Evolutionary conservation across 495 filamentous ascomycete genomes (phyloP), one percentile per base, ranked within the genome.

Genomic region (Podospora appendiculata): DNA sequence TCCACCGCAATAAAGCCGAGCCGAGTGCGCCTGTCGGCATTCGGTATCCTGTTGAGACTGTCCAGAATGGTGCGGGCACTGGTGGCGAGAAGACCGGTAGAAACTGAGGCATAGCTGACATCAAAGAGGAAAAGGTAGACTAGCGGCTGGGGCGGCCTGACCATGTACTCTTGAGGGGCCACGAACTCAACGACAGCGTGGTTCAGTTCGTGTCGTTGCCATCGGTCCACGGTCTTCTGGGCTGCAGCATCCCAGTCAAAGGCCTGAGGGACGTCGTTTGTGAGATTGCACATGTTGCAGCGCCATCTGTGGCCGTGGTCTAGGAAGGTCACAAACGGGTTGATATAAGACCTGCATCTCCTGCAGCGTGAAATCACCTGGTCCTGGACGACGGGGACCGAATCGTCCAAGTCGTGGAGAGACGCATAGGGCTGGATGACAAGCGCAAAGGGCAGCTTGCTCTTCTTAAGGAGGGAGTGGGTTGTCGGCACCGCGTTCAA

Each of bases 231-330:
- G 25, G 82, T 85, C 77, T 92, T 90, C 67, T 96, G 91, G 46
- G 88, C 72, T 12, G 89, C 83, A 38, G 87, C 82, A 70, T 98
- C 94, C 93, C 93, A 98, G 68, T 98, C 93, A 56, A 97, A 98
- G 6, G 90, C 91, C 71, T 97, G 94, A 8, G 93, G 93, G 13
- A 98, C 94, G 61, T 98, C 93, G 64, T 97, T 98, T 50, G 91
- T 96, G 51, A 98, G 76, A 68, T 96, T 96, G 65, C 93, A 98
- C 92, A 98, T 97, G 70, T 98, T 98, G 71, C 93, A 98, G 51
- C 92, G 84, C 93, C 93, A 97, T 62, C 93, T 81, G 73, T 98
- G 93, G 16, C 92, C 92, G 67, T 97, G 89, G 54, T 98, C 93
- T 41, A 98, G 72, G 76, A 98, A 98, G 47, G 86, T 89, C 42